phyloP scores from a whole-genome alignment of 2,329 filamentous ascomycete genomes.

The Phaeoacremonium minimum region DNA sequence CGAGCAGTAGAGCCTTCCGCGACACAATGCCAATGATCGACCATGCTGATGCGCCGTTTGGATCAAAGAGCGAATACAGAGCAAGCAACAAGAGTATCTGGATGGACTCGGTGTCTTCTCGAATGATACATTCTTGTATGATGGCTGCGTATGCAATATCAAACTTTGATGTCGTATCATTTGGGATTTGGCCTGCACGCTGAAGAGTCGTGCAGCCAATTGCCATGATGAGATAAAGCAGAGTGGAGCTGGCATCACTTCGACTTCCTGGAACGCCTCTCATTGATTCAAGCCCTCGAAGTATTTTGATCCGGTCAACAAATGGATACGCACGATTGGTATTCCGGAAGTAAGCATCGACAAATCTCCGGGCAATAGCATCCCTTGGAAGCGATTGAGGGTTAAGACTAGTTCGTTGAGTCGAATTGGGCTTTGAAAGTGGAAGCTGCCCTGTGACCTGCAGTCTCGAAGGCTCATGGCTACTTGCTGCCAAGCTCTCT shows the following conservation, averaged over 20 bases:
- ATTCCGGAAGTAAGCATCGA: slow-evolving; percentile 40
- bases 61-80: slow-evolving; percentile 38
- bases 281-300: slow-evolving; percentile 25
- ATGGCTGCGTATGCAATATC: slow-evolving; percentile 32
- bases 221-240: slow-evolving; percentile 38
- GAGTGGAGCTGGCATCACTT: slow-evolving; percentile 24
- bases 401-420: neutral
- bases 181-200: slow-evolving; percentile 33
- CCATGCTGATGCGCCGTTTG: slow-evolving; percentile 30
- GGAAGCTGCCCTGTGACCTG: neutral
- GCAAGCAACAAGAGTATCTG: slow-evolving; percentile 36
- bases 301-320: slow-evolving; percentile 29
- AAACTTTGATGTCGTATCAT: slow-evolving; percentile 23
- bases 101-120: slow-evolving; percentile 29
- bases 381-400: slow-evolving; percentile 12
- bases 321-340: slow-evolving; percentile 41
- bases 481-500: neutral
- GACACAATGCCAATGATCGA: slow-evolving; percentile 33
- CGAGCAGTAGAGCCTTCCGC: slow-evolving; percentile 32
- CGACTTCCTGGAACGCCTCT: slow-evolving; percentile 15
- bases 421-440: neutral
- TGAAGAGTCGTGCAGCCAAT: slow-evolving; percentile 39
- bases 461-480: neutral
- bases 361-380: slow-evolving; percentile 24
- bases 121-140: slow-evolving; percentile 31